Base-by-base conservation (phyloP, 495 filamentous ascomycete species). In the Oidiodendron maius region DNA sequence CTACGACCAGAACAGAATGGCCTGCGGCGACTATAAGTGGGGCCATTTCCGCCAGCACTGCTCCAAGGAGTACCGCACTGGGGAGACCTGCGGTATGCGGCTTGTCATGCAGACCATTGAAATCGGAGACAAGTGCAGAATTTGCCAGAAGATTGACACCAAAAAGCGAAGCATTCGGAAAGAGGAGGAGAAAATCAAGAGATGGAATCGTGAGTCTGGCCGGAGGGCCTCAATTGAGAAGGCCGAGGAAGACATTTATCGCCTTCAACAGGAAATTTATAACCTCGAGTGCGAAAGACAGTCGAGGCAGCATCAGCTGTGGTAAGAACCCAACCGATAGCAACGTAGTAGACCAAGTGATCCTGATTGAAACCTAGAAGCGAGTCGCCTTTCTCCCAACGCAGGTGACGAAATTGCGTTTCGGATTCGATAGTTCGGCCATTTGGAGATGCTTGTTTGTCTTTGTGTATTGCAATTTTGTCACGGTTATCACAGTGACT, bases 21-120 rank as follows among this genome's bases (percentile, higher is more conserved):
- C n/a, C 34, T 98, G 93, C 70, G 83, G 83, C 60, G 91, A 93
- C 75, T 96, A 82, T 82, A 91, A 91, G 68, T 98, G 94, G 93
- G 87, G 87, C 57, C 83, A 82, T 66, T 96, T 97, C 76, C 82
- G 87, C 53, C 79, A 91, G 67, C 93, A 96, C 56, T 98, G 94
- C 80, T 82, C 86, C 64, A 86, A 85, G 68, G 93, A 98, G 61
- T 96, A 97, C 72, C 89, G 94, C 58, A 96, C 85, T 41, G 93
- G 93, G 62, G 93, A 98, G 76, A 97, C 93, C 35, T 98, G 93
- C 70, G 93, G 93, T 59, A 89, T 96, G 75, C 93, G 85, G 72
- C 54, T 65, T 5, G 51, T 57, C 23, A 62, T 59, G 56, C 44
- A 44, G 9, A 42, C 46, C 22, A 38, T 41, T 17, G n/a, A 21